Base-by-base conservation (phyloP, 441 rosid species). In the Daphne laureola region DNA sequence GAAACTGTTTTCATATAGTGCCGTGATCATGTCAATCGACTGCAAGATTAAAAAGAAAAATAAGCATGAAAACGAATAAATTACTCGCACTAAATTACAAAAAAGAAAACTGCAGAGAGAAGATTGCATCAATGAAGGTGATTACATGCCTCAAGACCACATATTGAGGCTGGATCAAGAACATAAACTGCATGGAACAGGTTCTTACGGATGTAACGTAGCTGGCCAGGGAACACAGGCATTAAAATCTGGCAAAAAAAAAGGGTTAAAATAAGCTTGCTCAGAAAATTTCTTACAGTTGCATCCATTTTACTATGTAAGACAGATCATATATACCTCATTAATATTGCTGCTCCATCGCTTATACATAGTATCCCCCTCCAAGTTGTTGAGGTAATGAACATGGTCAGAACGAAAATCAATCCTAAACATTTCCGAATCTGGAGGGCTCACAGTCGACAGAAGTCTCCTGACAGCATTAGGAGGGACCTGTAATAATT, bases 181-280 rank as follows among this genome's bases (percentile, higher is more conserved):
- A 86, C 90, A 63, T 77, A 84, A 73, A 95, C 97, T 59, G 98
- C 96, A 78, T 88, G 97, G 73, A 75, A 91, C 59, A 95, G 74
- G 82, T 91, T 95, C 79, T 91, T 95, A 55, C 98, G 91, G 64
- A 95, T 88, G 63, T 95, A 91, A 58, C 92, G 98, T 47, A 81
- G 72, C 79, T 95, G 97, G 51, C 99, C 98, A 57, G 96, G 96
- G 81, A 83, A 95, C 56, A 82, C 97, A 47, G 98, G 99, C 98
- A 88, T 88, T 78, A 91, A 86, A 75, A 95, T 81, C 99, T 94
- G 59, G 69, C 79, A 15, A 65, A 45, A 62, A 66, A 65, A 51
- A 15, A 21, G 41, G 55, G 26, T 64, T 68, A 57, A 57, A 54
- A 23, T 43, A 52, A 16, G 59, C 45, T 61, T 50, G 51, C 26